Evolutionary conservation across 345 rosid species (phyloP), one percentile per base, ranked within the genome.

Genomic region (Sonneratia alba): DNA sequence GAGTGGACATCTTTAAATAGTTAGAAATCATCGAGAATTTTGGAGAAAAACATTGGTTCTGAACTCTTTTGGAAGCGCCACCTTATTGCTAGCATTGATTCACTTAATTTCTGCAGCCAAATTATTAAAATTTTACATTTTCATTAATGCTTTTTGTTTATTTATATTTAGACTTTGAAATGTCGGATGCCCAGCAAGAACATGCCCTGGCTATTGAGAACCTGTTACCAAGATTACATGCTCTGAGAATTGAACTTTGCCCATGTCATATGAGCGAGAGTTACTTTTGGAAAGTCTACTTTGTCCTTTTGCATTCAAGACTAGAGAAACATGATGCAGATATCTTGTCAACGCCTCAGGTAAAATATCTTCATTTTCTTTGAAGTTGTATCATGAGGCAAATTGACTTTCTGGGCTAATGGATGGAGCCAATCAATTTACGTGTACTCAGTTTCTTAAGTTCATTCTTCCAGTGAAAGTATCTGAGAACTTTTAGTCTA

Each of bases 281-380:
- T 75, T 91, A 92, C 87, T 92, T 92, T 78, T 96, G 98, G 98
- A 92, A 87, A 81, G 89, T 96, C 75, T 96, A 92, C 78, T 96
- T 96, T 81, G 98, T 92, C n/a, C 97, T 96, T 69, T 75, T 89
- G 80, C 97, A 90, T 82, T 91, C 99, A 36, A 86, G 89, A 68
- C 96, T 96, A 71, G 84, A 80, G 77, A 91, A 91, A 78, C 74
- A 81, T 48, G 97, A 92, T 75, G 91, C 98, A 0, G 85, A 87
- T 62, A 78, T 83, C 81, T 85, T 96, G 81, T 90, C 96, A 24
- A 89, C 98, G 69, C 79, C 96, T 68, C 91, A 91, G 81, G 99
- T 91, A 72, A 78, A 53, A 74, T 82, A 68, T 57, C 49, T 38
- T 51, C 72, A 15, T 24, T 15, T 65, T 22, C 45, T 57, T 48